Evolutionary conservation across 306 rosid genomes (phyloP).

Genomic region (Amphicarpaea edgeworthii): DNA sequence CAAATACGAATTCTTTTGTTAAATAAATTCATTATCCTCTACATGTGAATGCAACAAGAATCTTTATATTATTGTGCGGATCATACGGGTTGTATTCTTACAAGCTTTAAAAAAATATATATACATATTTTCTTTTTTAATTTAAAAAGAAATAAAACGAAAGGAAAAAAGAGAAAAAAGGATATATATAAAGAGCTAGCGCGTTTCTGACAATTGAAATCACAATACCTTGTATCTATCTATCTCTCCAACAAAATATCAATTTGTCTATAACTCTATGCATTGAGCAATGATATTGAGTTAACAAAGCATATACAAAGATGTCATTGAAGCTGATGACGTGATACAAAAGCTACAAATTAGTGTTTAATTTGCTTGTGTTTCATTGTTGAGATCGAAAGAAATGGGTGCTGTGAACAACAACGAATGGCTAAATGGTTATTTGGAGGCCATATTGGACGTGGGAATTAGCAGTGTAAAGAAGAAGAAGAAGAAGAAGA

Average conservation of each 20-base stretch:
- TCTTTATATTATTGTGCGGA: too few species aligned
- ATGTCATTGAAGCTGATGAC: neutral
- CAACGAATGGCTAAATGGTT: conserved; percentile 83
- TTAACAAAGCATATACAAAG: neutral
- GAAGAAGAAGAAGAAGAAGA: conserved; percentile 49
- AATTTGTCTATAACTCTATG: neutral
- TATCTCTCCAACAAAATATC: neutral
- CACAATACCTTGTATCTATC: conserved; percentile 21
- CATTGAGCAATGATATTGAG: neutral
- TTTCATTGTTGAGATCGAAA: too few species aligned
- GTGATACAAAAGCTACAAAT: too few species aligned
- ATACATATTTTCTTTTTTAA: neutral
- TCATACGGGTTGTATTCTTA: too few species aligned
- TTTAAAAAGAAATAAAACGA: neutral
- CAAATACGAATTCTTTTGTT: too few species aligned
- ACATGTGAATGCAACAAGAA: too few species aligned
- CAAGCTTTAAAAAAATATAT: neutral
- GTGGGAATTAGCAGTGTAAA: conserved; percentile 59
- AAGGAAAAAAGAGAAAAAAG: neutral
- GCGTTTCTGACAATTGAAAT: neutral
- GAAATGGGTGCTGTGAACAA: conserved; percentile 58
- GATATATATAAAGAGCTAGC: conserved; percentile 47
- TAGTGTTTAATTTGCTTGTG: too few species aligned
- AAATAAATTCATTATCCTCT: too few species aligned
- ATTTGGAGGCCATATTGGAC: conserved; percentile 83